Conservation (phyloP, 176 grass and related monocot genomes). For the Otatea glauca region DNA sequence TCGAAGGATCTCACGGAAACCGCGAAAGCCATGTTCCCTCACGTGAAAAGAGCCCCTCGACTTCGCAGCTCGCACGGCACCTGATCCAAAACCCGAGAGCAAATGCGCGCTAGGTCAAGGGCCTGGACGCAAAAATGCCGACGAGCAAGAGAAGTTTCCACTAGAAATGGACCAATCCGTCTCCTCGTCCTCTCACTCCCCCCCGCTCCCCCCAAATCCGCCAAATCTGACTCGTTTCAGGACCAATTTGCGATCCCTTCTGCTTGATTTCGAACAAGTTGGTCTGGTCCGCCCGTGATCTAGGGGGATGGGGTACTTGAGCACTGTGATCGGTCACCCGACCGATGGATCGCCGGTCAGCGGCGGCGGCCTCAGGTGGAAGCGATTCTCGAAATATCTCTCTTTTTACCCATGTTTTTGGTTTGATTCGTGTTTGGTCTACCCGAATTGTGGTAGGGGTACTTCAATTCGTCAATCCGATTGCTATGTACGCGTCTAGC, state of each 20-base stretch:
- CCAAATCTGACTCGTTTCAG: conserved; percentile 1
- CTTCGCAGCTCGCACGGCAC: conserved; percentile 33
- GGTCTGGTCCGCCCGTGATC: background rate
- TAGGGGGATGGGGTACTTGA: conserved; percentile 55
- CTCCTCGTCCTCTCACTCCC: background rate
- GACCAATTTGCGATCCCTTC: background rate
- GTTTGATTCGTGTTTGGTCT: background rate
- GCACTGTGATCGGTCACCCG: conserved; percentile 61
- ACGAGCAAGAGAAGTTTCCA: background rate
- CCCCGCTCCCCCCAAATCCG: conserved; percentile 35
- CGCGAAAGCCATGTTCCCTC: conserved; percentile 6
- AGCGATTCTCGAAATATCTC: background rate
- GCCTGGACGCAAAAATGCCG: background rate
- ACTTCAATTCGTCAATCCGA: background rate
- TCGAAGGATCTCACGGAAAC: conserved; percentile 20
- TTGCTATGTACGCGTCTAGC: background rate
- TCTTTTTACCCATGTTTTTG: background rate
- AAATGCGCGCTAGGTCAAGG: background rate
- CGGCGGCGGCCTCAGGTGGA: conserved; percentile 62
- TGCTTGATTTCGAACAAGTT: background rate
- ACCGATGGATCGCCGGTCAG: conserved; percentile 62
- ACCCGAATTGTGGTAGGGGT: background rate
- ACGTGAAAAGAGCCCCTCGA: conserved; percentile 17
- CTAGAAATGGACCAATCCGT: conserved; percentile 45
- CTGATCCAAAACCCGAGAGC: background rate